Evolutionary conservation across 2,329 filamentous ascomycete genomes (phyloP), one percentile per base, ranked within the genome.

Genomic region (Aureobasidium sp.): DNA sequence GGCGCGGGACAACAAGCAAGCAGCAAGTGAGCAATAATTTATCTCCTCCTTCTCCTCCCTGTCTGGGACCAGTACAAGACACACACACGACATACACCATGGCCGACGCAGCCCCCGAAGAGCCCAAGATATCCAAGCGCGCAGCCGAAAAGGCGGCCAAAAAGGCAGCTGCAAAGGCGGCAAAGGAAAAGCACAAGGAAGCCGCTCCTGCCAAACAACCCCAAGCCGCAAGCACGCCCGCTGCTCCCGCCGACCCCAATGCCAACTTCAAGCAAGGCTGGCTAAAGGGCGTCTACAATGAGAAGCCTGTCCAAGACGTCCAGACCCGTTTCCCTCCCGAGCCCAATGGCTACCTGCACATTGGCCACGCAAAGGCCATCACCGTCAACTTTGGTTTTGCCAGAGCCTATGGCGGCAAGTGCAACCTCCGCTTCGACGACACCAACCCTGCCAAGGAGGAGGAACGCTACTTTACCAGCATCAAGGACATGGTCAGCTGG

Each of bases 381-480:
- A 88, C 91, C 0, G 85, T 97, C 74, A 97, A 97, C 76, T 97
- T 97, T 76, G 93, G 93, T 7, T 97, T 97, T 73, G 93, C 94
- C 15, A 85, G 84, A 70, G 86, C 87, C 70, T 89, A 96, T 72
- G 88, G 88, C 39, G 93, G 93, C 63, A 79, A 86, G 64, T 89
- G 85, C 74, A 87, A 88, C 70, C 76, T 91, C 64, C 83, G 93
- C 69, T 96, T 90, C 73, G 94, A 97, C 73, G 94, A 97, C 70
- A 97, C 94, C 15, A 97, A 97, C 73, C 94, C 94, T 1, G 90
- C 92, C 66, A 90, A 89, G 50, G 94, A 97, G 74, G 89, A 97
- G 72, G 90, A 96, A 75, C 82, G 87, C 63, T 97, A 92, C 75
- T 95, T 95, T 71, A 83, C 82, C 12, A 88, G 90, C n/a, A 97